phyloP scores from a whole-genome alignment of 257 asterid species.

The Ocimum tenuiflorum region DNA sequence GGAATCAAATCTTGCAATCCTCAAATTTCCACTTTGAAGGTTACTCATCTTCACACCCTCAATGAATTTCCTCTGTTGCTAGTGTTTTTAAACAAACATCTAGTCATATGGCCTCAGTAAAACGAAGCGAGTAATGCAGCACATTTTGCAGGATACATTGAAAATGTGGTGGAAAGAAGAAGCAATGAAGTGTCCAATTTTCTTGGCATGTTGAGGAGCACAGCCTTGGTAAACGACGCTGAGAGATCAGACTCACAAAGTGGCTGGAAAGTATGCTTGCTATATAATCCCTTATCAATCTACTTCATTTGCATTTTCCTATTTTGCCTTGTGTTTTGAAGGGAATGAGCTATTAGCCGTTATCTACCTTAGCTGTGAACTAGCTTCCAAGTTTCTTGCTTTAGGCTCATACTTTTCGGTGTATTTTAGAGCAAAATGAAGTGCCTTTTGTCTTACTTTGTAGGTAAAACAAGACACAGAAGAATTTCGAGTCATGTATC shows the following conservation, averaged over 20 bases:
- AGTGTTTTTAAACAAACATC: no score
- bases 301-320: neutral
- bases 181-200: conserved; percentile 55
- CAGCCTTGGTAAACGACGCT: conserved; percentile 33
- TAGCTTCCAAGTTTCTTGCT: no score
- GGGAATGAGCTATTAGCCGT: neutral
- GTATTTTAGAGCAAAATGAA: no score
- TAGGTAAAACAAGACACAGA: conserved; percentile 79
- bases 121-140: neutral
- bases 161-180: conserved; percentile 48
- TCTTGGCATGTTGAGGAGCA: conserved; percentile 67
- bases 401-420: no score
- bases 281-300: neutral
- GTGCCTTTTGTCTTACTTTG: neutral
- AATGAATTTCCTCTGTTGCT: neutral
- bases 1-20: conserved; percentile 52
- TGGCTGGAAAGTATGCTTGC: conserved; percentile 62
- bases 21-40: conserved; percentile 30
- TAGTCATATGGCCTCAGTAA: neutral
- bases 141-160: conserved; percentile 40
- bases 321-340: neutral
- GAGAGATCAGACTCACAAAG: conserved; percentile 34
- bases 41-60: conserved; percentile 4
- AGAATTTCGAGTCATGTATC: conserved; percentile 78
- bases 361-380: no score